Base-by-base conservation (phyloP, 2,329 filamentous ascomycete genomes). In the Davidsoniella neocaledoniae region DNA sequence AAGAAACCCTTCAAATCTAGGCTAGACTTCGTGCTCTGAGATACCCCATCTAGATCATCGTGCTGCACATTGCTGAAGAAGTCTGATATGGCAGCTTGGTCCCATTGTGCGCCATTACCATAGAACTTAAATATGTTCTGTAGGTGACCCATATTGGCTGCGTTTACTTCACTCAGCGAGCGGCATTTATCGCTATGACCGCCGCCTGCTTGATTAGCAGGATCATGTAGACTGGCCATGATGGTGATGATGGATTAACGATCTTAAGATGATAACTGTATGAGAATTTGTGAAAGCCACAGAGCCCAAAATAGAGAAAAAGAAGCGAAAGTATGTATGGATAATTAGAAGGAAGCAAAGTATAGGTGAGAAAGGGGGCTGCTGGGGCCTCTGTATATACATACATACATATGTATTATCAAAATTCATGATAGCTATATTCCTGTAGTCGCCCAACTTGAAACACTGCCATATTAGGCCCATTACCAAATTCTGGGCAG, bases 1-100 rank as follows among this genome's bases (percentile, higher is more conserved):
- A 77, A 57, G 56, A 78, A 78, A 50, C 59, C 65, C 42, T 62
- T 58, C 42, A 75, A 64, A 52, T 72, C 69, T 55, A 76, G 60
- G 29, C 61, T 54, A 6, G 54, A 56, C 39, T 54, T 56, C 16
- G 51, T 41, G 36, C 42, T 53, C 3, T 55, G 44, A 1, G 55
- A 56, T 10, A 58, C 54, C 7, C 55, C 51, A n/a, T 58, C 61
- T 17, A 65, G 54, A 33, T 55, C 61, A 37, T 68, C 66, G 38
- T 61, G 64, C 58, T 77, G 74, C 21, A 68, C 63, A 41, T 66
- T 62, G 46, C 64, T 60, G 42, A 73, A 54, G 51, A 77, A 77
- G 17, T 65, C 59, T 33, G 62, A 58, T 36, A 70, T 63, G 54
- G 71, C 66, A 19, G 67, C 64, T 37, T 59, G 62, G 49, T 64